phyloP scores from a whole-genome alignment of 768 basidiomycete species.

The Trametes meyenii region DNA sequence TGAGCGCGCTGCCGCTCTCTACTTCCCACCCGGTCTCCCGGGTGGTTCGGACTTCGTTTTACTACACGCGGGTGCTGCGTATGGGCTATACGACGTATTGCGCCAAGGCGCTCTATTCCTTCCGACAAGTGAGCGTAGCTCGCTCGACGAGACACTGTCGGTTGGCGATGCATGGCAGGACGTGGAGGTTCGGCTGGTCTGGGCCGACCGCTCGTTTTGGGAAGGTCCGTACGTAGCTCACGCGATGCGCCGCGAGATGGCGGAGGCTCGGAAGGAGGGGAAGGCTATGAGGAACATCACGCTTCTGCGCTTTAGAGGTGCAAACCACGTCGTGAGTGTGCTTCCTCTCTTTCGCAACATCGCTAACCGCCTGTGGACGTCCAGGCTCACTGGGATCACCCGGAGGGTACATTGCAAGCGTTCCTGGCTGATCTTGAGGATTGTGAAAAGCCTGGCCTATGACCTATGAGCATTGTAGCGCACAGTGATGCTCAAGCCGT shows the following conservation, averaged over 20 bases:
- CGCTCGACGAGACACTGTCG: no score
- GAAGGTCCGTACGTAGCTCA: conserved; percentile 4
- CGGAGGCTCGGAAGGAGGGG: neutral
- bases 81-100: neutral
- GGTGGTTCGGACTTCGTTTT: conserved; percentile 7
- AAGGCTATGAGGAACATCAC: neutral
- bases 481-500: no score
- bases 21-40: conserved; percentile 3
- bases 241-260: neutral
- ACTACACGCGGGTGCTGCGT: neutral
- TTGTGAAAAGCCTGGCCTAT: no score
- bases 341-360: no score
- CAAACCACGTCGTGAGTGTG: conserved; percentile 9
- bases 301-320: neutral
- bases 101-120: neutral
- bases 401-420: neutral
- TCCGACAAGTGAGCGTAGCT: neutral
- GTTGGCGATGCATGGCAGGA: conserved; percentile 1
- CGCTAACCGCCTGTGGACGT: neutral
- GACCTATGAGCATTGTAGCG: no score
- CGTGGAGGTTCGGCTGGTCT: conserved; percentile 5
- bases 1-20: neutral
- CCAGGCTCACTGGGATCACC: conserved; percentile 8
- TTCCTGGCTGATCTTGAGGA: neutral
- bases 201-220: conserved; percentile 11